A percentile compares a stretch with the other conserved stretches of the same genome.
Evolutionary conservation across 2,329 filamentous ascomycete genomes (phyloP).

Genomic region (Diplodia mutila): DNA sequence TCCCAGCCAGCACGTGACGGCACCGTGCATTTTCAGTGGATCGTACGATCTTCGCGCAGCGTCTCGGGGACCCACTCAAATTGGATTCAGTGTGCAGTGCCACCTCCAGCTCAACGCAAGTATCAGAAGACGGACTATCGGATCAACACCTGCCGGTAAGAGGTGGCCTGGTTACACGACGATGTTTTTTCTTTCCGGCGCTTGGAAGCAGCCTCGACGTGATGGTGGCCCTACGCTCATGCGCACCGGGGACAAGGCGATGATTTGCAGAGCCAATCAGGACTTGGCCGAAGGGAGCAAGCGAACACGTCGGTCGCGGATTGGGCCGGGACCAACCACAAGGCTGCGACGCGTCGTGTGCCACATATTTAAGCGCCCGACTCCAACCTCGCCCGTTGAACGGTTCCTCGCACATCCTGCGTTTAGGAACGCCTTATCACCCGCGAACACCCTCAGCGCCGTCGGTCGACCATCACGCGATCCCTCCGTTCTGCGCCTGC

Average conservation of each 20-base stretch:
- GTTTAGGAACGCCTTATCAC: constrained; percentile 9
- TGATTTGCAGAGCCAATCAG: neutral
- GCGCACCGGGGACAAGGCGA: too few species aligned
- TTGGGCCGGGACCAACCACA: neutral
- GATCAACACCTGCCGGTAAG: neutral
- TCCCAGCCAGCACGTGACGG: neutral
- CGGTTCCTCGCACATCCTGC: neutral
- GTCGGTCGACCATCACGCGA: constrained; percentile 11
- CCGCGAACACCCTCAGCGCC: neutral
- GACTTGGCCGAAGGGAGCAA: neutral
- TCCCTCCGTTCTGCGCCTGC: neutral
- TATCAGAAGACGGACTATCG: neutral
- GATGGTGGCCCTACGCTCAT: neutral
- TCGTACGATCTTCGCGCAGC: neutral
- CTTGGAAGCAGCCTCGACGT: neutral
- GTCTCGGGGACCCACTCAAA: neutral
- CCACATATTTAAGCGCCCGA: constrained; percentile 8
- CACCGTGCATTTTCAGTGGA: neutral
- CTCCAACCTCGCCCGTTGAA: constrained; percentile 1
- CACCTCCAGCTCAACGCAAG: neutral
- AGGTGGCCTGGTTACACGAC: neutral
- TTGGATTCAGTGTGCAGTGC: neutral
- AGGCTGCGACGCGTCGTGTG: constrained; percentile 6
- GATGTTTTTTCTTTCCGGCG: too few species aligned
- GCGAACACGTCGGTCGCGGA: neutral